Conservation (phyloP, 1,284 basidiomycete genomes). For the Cryptococcus hybrid region DNA sequence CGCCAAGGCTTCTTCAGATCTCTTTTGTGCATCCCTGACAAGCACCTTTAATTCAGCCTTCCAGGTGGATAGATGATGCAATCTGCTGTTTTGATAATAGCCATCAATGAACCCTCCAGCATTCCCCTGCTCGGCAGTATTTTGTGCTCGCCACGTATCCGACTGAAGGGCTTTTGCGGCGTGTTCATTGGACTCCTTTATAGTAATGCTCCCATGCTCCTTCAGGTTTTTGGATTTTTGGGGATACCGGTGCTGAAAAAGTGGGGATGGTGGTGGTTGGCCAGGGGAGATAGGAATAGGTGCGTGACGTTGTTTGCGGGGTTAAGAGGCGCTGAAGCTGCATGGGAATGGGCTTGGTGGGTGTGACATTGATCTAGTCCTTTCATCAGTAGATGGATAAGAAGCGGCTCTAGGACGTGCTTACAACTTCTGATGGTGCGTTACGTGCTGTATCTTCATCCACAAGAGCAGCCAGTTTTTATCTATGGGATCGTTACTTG, state of each 20-base stretch:
- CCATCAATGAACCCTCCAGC: constrained; percentile 78
- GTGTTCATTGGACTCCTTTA: constrained; percentile 57
- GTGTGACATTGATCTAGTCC: neutral
- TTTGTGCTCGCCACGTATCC: constrained; percentile 76
- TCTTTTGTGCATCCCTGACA: constrained; percentile 73
- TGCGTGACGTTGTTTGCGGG: constrained; percentile 1
- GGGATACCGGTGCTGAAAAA: constrained; percentile 50
- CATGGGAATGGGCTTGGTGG: neutral
- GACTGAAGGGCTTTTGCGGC: constrained; percentile 74
- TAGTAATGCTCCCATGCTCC: constrained; percentile 55
- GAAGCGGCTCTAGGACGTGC: no score
- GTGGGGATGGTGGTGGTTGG: constrained; percentile 14
- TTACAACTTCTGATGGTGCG: no score
- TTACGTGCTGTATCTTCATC: no score
- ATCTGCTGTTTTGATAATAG: constrained; percentile 80
- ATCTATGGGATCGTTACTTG: neutral
- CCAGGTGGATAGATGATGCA: constrained; percentile 91
- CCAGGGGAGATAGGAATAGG: constrained; percentile 27
- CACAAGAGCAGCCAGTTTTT: neutral
- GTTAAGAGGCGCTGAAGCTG: constrained; percentile 1
- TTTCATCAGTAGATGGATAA: neutral
- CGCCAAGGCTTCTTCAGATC: constrained; percentile 55
- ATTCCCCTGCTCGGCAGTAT: constrained; percentile 71
- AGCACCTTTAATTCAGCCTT: constrained; percentile 84
- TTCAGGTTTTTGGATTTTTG: constrained; percentile 31